Percentiles rank a stretch among this genome's conserved stretches.
Evolutionary conservation across 116 monocot genomes (phyloP).

Genomic region (Cymodocea nodosa): DNA sequence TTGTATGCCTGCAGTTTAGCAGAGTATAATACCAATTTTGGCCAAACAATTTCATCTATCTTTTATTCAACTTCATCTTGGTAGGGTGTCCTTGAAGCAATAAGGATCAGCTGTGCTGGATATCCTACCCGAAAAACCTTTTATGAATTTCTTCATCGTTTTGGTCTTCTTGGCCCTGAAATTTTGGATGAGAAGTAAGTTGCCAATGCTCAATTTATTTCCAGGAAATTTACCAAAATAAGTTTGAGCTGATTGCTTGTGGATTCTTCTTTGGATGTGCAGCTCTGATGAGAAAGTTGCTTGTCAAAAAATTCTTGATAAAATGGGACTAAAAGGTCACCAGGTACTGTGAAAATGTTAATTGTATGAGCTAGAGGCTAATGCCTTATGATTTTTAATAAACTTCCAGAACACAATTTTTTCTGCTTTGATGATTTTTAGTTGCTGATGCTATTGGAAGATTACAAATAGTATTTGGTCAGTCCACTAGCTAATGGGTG

Average conservation of each 20-base stretch:
- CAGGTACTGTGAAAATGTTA: conserved; percentile 25
- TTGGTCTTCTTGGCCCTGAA: conserved; percentile 62
- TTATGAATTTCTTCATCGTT: conserved; percentile 63
- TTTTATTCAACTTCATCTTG: not conserved
- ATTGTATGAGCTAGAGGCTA: not conserved
- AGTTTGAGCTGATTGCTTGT: not conserved
- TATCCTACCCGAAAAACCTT: conserved; percentile 66
- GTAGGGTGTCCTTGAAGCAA: conserved; percentile 75
- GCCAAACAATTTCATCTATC: not conserved
- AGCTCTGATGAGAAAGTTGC: conserved; percentile 58
- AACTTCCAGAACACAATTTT: no score
- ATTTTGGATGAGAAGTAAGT: conserved; percentile 55
- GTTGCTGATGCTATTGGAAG: no score
- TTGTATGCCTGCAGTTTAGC: not conserved
- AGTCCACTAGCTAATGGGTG: not conserved
- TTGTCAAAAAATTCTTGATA: conserved; percentile 41
- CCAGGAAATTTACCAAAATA: not conserved
- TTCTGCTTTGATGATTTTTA: no score
- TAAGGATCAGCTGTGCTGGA: conserved; percentile 68
- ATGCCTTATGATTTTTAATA: no score
- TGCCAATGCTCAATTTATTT: not conserved
- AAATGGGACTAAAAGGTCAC: conserved; percentile 50
- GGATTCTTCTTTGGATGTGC: conserved; percentile 2
- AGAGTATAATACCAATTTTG: not conserved
- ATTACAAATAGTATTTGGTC: not conserved